phyloP scores from a whole-genome alignment of 257 asterid species.

The Echium plantagineum region DNA sequence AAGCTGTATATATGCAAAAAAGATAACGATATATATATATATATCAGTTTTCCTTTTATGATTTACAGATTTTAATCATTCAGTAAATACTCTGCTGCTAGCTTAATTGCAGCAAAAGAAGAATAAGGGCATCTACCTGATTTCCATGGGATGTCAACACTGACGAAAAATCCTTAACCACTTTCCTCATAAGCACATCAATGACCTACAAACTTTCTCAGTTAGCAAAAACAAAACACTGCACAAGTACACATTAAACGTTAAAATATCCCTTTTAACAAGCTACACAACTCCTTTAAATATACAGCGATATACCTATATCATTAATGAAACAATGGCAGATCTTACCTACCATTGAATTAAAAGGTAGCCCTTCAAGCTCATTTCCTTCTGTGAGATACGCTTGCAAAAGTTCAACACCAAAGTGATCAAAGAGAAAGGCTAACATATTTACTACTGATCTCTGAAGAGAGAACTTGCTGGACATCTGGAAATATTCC shows the following conservation, averaged over 20 bases:
- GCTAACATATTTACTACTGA: slow-evolving; percentile 54
- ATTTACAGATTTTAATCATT: not conserved
- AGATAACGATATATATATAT: slow-evolving; percentile 9
- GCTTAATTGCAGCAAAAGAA: not conserved
- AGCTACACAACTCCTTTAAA: not conserved
- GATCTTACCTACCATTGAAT: slow-evolving; percentile 89
- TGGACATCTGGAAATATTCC: slow-evolving; percentile 55
- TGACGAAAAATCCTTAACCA: slow-evolving; percentile 64
- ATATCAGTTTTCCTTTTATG: not conserved
- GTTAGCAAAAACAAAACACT: not conserved
- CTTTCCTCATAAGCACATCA: slow-evolving; percentile 57
- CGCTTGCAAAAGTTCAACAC: slow-evolving; percentile 58
- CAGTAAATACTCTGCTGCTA: not conserved
- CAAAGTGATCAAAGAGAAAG: slow-evolving; percentile 59
- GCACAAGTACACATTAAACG: not conserved
- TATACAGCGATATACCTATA: not conserved
- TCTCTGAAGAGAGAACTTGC: slow-evolving; percentile 43
- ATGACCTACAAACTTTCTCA: slow-evolving; percentile 34
- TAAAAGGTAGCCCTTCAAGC: slow-evolving; percentile 51
- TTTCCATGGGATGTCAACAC: slow-evolving; percentile 57
- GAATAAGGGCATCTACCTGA: slow-evolving; percentile 37
- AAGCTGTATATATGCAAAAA: slow-evolving; percentile 39
- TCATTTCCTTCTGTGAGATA: slow-evolving; percentile 42
- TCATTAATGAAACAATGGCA: slow-evolving; percentile 8
- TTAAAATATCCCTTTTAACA: not conserved